Evolutionary conservation across 176 grass and related monocot genomes (phyloP).

Genomic region (Triticum aestivum): DNA sequence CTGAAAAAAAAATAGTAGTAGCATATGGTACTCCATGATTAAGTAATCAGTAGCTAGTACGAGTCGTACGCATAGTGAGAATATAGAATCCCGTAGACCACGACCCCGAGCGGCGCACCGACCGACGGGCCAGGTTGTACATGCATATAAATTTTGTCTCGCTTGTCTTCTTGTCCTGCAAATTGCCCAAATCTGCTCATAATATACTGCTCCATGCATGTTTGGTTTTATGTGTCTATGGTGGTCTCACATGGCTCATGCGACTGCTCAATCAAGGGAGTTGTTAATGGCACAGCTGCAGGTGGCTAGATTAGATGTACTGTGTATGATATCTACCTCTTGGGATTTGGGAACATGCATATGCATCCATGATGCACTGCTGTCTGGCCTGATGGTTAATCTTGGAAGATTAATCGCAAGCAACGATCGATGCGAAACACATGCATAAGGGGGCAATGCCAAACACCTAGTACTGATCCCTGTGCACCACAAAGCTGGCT

Average conservation of each 20-base stretch:
- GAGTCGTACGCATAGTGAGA: neutral
- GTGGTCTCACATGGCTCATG: neutral
- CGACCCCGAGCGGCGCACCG: conserved; percentile 3
- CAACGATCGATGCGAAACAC: neutral
- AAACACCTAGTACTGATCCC: neutral
- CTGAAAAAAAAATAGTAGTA: neutral
- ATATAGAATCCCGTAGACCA: neutral
- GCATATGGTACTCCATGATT: neutral
- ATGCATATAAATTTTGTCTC: neutral
- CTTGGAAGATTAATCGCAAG: neutral
- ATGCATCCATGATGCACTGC: neutral
- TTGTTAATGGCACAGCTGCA: neutral
- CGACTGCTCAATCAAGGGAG: neutral
- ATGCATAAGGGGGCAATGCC: neutral
- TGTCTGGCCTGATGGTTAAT: neutral
- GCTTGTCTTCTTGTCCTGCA: conserved; percentile 13
- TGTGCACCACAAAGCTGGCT: neutral
- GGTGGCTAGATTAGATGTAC: conserved; percentile 8
- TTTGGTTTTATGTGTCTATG: neutral
- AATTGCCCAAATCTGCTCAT: neutral
- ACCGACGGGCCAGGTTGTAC: neutral
- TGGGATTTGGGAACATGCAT: conserved; percentile 19
- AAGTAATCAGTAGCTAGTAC: neutral
- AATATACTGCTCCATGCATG: neutral
- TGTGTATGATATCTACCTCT: neutral